Evolutionary conservation across 768 basidiomycete genomes (phyloP), one percentile per base, ranked within the genome.

Genomic region (Panellus pusillus): DNA sequence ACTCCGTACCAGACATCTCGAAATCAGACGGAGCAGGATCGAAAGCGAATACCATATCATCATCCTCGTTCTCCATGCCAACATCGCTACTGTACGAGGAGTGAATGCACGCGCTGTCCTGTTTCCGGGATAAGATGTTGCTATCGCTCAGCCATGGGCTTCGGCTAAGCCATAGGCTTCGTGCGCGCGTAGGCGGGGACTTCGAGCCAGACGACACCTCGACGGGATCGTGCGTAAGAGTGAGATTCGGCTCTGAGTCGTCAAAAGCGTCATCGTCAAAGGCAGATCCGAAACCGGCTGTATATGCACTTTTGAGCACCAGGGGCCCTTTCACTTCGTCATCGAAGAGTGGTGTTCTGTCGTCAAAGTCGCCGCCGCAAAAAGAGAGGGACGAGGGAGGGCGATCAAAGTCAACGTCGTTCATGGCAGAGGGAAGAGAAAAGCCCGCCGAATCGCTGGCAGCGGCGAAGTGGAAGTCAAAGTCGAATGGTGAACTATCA

Each of bases 141-240:
- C 63, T 65, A 47, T 66, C 63, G 35, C 54, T 60, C 20, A 65
- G 58, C 65, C 65, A 66, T 17, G 60, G 58, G 31, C 60, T n/a
- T n/a, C n/a, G n/a, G 35, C 54, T 60, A 19, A 65, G 58, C 65
- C 65, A 66, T 17, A 58, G 58, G 31, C 60, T 61, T 17, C 64
- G 57, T 51, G 52, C 58, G 28, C 58, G 52, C 20, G 38, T 46
- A 7, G 60, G 54, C 9, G 50, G 32, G 9, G 35, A 24, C 24
- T 54, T 51, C 45, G 45, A 12, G 9, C 56, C 55, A 28, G n/a
- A 17, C 15, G 40, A 17, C 18, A 20, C 28, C 18, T 57, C 58
- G 28, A 54, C 39, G 6, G 40, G 19, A 40, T 61, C 46, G 35
- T 47, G 50, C 19, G 46, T 44, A 29, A 57, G 31, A 1, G 50